A percentile compares a stretch with the other conserved stretches of the same genome.
Evolutionary conservation across 306 rosid species (phyloP).

Genomic region (Dryas drummondii): DNA sequence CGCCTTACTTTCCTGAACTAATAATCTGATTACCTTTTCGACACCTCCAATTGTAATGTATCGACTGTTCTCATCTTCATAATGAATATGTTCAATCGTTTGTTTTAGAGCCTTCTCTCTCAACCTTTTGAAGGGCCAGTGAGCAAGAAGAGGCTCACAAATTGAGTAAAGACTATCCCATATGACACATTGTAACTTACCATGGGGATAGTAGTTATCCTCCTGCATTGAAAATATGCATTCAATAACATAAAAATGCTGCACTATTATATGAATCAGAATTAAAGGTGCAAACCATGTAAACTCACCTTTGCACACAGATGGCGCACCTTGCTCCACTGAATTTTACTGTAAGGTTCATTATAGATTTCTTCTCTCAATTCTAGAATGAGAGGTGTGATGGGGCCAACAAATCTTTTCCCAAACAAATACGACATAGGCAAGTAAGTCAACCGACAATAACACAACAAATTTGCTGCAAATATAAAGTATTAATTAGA

Average conservation of each 20-base stretch:
- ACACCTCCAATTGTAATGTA: slow-evolving; percentile 34
- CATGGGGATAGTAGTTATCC: slow-evolving; percentile 27
- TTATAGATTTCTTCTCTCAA: slow-evolving; percentile 48
- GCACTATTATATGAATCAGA: neutral
- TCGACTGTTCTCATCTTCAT: slow-evolving; percentile 30
- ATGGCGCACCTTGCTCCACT: slow-evolving; percentile 62
- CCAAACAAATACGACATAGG: slow-evolving; percentile 76
- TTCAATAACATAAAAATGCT: neutral
- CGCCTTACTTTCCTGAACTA: no score
- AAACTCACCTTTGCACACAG: slow-evolving; percentile 47
- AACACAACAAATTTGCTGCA: slow-evolving; percentile 76
- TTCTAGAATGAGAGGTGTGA: slow-evolving; percentile 62
- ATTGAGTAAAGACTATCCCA: slow-evolving; percentile 34
- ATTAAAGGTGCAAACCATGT: neutral
- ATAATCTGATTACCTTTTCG: slow-evolving; percentile 30
- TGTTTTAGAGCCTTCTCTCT: slow-evolving; percentile 27
- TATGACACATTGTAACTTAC: slow-evolving; percentile 10
- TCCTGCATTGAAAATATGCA: slow-evolving; percentile 6
- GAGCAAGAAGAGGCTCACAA: slow-evolving; percentile 27
- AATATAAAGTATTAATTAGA: neutral
- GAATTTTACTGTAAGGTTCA: slow-evolving; percentile 43
- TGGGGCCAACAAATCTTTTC: slow-evolving; percentile 62
- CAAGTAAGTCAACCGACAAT: slow-evolving; percentile 60
- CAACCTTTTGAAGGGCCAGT: slow-evolving; percentile 28
- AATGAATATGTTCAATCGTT: slow-evolving; percentile 23